Evolutionary conservation across 345 rosid species (phyloP), one percentile per base, ranked within the genome.

Genomic region (Hypericum perforatum): DNA sequence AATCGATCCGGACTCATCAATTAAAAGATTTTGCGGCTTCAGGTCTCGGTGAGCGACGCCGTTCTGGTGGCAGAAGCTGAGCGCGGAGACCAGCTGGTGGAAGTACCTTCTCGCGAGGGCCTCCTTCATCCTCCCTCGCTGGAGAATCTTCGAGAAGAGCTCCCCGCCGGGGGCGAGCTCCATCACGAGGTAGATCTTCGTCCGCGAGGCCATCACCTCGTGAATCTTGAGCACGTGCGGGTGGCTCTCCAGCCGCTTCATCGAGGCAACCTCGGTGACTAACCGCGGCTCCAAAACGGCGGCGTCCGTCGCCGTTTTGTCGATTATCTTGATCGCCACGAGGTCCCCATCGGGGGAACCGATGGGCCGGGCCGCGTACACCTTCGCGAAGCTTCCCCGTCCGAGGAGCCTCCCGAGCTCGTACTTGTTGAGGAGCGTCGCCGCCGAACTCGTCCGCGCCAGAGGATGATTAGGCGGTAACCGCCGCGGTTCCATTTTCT

Each of bases 21-120:
- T 65, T n/a, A 90, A 77, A 0, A 84, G 75, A 53, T 86, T 90
- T 32, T 90, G 96, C 0, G 96, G 95, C 76, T 90, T 86, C 37
- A 90, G 53, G 60, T 90, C 97, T 0, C 96, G 96, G 73, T 90
- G 97, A 9, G 85, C 72, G 59, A 90, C 74, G 3, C 95, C 97
- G 56, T 80, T 80, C 5, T 83, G 72, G 68, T 84, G 97, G 58
- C 97, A 86, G 78, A 78, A 86, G 7, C 51, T 61, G 16, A 87
- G 73, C n/a, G 96, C 96, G 8, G 94, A 82, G n/a, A 75, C 77
- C 6, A 90, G 78, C 64, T 90, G 92, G 54, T 82, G 90, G 61
- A 90, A 79, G 54, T 74, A 84, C 2, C 80, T 67, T 16, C 96
- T 79, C 0, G 85, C 94, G 9, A 57, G 65, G 5, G 78, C 3